These are phyloP conservation scores for Paramyrothecium sp. DNA, from an alignment of 2,329 filamentous ascomycete species.

Conservation along the genomic window DNA sequence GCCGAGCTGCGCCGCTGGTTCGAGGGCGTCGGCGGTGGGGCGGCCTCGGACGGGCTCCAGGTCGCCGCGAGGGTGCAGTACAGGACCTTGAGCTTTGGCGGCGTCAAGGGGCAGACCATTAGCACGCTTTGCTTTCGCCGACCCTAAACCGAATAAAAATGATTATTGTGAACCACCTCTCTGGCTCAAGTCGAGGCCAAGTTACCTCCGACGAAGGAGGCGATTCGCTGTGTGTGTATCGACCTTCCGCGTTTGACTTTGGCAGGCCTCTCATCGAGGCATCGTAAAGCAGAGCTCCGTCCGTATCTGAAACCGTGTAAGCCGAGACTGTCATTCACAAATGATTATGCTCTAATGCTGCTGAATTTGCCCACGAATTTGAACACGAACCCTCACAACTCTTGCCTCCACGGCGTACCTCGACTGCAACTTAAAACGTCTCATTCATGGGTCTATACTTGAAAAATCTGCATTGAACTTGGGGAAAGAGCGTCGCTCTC, in stretches of 20 bases:
- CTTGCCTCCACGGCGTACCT: neutral
- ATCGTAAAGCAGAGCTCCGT: too few species aligned
- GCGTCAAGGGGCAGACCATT: constrained; percentile 83
- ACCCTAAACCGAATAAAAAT: constrained; percentile 1
- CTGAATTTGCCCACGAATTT: too few species aligned
- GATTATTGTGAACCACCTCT: too few species aligned
- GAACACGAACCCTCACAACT: neutral
- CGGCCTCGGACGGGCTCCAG: constrained; percentile 41
- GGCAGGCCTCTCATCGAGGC: too few species aligned
- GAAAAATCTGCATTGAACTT: neutral
- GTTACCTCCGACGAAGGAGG: neutral
- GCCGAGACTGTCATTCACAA: too few species aligned
- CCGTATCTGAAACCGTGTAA: too few species aligned
- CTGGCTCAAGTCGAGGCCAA: neutral
- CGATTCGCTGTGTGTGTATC: too few species aligned
- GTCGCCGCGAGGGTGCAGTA: constrained; percentile 74
- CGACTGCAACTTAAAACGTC: too few species aligned
- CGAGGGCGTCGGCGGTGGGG: constrained; percentile 33
- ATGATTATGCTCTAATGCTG: too few species aligned
- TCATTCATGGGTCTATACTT: too few species aligned
- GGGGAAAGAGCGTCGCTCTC: constrained; percentile 11
- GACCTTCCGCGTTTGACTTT: too few species aligned
- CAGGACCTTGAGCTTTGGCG: constrained; percentile 85
- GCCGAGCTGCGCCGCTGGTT: constrained; percentile 83
- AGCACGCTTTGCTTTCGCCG: constrained; percentile 79